Evolutionary conservation across 805 yeast genomes (phyloP), one percentile per base, ranked within the genome.

Genomic region (Sugiyamaella floridensis): DNA sequence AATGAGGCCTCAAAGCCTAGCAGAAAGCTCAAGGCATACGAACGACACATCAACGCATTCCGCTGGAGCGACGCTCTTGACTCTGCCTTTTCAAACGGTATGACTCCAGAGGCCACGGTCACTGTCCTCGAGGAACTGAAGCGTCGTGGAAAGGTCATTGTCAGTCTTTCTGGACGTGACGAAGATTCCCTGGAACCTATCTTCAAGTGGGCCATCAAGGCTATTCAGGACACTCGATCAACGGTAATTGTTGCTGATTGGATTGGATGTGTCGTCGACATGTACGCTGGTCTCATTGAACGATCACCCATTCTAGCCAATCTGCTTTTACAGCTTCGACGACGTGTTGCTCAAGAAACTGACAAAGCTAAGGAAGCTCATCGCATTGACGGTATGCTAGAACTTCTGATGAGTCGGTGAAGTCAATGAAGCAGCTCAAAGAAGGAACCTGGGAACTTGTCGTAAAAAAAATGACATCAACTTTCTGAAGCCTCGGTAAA

Each of bases 21-120:
- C 51, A 88, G 83, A 67, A 86, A 85, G 64, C 76, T 89, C 53
- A 84, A 84, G 67, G 84, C 81, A 46, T 92, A 84, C 64, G 99
- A 93, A 68, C 85, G 78, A 64, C 85, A 85, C 62, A 75, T 93
- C 56, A 86, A 88, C 64, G 86, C 86, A 26, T 93, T 93, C 75
- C 81, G 85, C 64, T 93, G 98, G 97, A 67, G 83, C 2, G 97
- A 90, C 59, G 97, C 98, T 4, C 75, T 93, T 44, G 96, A 92
- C 67, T 76, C 83, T 54, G 97, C 96, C 0, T 83, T 92, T 57
- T 74, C 79, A 12, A 78, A 85, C 2, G 96, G 96, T 11, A 77
- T 83, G 66, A 81, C 92, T 0, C 80, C 83, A 53, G 97, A 90
- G 61, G 75, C 83, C 55, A 86, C 96, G 0, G 73, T 88, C 7